Percentiles rank a stretch among this genome's conserved stretches.
These are phyloP conservation scores for Diaporthe velutina DNA, from an alignment of 2,329 filamentous ascomycete genomes.

Conservation along the genomic window DNA sequence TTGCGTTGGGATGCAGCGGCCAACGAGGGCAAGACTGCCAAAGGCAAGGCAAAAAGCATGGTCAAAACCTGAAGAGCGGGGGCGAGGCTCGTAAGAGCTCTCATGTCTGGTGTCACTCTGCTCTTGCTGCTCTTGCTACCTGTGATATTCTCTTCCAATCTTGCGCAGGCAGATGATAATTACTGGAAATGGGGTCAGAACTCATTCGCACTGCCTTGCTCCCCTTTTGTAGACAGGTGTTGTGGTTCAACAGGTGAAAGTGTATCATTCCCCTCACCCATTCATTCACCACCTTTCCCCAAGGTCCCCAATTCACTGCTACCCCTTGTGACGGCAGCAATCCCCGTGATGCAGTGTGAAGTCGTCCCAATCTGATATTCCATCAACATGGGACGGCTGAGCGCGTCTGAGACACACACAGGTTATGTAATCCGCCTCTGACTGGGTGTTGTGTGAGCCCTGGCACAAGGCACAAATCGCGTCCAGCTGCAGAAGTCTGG, in stretches of 20 bases:
- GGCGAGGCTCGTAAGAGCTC: background rate
- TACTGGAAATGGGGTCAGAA: background rate
- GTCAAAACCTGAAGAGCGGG: background rate
- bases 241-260: background rate
- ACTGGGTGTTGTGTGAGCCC: background rate
- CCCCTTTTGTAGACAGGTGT: background rate
- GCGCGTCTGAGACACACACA: background rate
- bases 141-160: background rate
- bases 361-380: background rate
- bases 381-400: background rate
- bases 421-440: background rate
- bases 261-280: background rate
- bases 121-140: background rate
- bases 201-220: background rate
- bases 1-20: conserved; percentile 1
- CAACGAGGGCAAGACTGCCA: background rate
- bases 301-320: background rate
- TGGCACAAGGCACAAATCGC: conserved; percentile 10
- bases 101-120: background rate
- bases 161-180: background rate
- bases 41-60: background rate
- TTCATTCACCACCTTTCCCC: background rate
- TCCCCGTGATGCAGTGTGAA: background rate
- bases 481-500: conserved; percentile 9
- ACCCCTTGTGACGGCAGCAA: conserved; percentile 3